phyloP scores from a whole-genome alignment of 78 protist genomes.

The Dictyostelium purpureum region DNA sequence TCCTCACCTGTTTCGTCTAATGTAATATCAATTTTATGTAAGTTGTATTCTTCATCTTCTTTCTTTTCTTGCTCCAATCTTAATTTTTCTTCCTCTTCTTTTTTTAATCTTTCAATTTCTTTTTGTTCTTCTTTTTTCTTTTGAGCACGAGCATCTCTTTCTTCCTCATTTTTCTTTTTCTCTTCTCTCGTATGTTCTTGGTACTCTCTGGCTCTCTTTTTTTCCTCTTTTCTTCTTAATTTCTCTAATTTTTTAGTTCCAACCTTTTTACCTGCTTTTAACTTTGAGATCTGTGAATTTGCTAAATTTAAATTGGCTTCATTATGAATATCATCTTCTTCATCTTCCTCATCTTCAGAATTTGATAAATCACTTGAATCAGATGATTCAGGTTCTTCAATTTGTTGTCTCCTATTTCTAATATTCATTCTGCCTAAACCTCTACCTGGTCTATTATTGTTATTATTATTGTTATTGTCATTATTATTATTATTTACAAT shows the following conservation, averaged over 20 bases:
- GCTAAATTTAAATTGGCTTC: neutral
- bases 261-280: conserved; percentile 16
- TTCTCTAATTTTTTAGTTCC: conserved; percentile 82
- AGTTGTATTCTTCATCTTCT: conserved; percentile 76
- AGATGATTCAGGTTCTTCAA: neutral
- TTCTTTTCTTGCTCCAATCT: conserved; percentile 48
- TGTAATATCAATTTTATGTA: neutral
- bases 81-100: conserved; percentile 45
- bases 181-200: conserved; percentile 57
- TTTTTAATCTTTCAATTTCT: conserved; percentile 38
- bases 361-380: neutral
- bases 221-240: conserved; percentile 71
- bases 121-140: conserved; percentile 50
- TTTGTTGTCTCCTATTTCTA: conserved; percentile 49
- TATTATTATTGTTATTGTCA: neutral
- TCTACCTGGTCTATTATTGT: neutral
- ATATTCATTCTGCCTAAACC: conserved; percentile 63
- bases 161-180: conserved; percentile 62
- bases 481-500: neutral
- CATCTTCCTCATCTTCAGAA: neutral
- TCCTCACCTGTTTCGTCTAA: conserved; percentile 33
- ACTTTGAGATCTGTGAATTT: neutral
- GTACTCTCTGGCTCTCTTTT: conserved; percentile 70
- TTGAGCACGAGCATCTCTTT: conserved; percentile 6
- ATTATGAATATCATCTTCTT: conserved; percentile 13